Evolutionary conservation across 306 rosid species (phyloP), one percentile per base, ranked within the genome.

Genomic region (Fragaria ananassa): DNA sequence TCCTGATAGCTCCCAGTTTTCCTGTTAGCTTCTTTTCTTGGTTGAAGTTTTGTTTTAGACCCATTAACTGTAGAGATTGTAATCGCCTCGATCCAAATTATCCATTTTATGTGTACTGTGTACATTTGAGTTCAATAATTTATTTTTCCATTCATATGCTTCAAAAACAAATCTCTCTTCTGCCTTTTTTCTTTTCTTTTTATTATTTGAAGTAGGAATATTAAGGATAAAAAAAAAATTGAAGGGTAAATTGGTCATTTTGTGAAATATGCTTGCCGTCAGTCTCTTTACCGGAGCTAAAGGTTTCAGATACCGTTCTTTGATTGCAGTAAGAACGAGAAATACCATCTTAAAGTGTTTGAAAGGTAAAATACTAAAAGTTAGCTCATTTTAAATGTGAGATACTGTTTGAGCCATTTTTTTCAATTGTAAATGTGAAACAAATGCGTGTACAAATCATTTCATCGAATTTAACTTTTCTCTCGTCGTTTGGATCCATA

Each of bases 21-120:
- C 83, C 34, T 29, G 34, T 29, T 29, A 29, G 31, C 85, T 47
- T 42, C 42, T 41, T 42, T 57, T 17, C 66, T 68, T 78, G 70
- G 86, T 81, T 82, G 85, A 83, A 83, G 78, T 86, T 88, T 87
- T 79, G 86, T 76, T 76, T 71, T 81, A 82, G 82, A 76, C 76
- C 90, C 85, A 68, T 76, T 79, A 21, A 71, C 41, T 80, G 81
- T 85, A 29, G 34, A 74, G 85, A 80, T 75, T 13, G 83, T 56
- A 56, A 18, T 65, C 81, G 65, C 18, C 61, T 44, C 42, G 34
- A 63, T 46, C 51, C 64, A 78, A 79, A 74, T 64, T 80, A 41
- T 85, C 81, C 44, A 65, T 81, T 81, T 76, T 57, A 75, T 7
- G 47, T 44, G 12, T 44, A 9, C 47, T 66, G 69, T 84, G 88